Conservation (phyloP, 148 eudicot genomes). For the Chenopodium formosanum region DNA sequence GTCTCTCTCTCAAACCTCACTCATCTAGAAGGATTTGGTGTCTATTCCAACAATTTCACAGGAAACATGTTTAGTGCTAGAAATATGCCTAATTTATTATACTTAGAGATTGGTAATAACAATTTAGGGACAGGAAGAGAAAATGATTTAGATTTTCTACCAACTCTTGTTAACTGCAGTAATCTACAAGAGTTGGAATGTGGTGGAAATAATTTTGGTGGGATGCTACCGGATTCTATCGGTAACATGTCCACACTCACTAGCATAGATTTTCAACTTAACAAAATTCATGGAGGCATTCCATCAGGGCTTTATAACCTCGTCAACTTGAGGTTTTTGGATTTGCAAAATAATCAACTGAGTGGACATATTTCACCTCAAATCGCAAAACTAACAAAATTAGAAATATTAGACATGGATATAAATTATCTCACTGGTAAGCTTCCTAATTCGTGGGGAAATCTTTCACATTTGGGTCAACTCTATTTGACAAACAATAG, state of each 20-base stretch:
- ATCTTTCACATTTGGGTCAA: neutral
- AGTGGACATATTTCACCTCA: constrained; percentile 11
- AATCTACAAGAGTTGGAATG: neutral
- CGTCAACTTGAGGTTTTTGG: neutral
- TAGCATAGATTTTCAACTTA: neutral
- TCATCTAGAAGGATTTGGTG: no score
- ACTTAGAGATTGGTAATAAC: no score
- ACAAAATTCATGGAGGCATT: constrained; percentile 12
- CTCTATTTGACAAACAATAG: neutral
- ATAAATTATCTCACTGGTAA: no score
- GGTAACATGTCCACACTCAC: constrained; percentile 19
- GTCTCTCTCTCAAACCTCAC: no score
- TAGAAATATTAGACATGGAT: no score
- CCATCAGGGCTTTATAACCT: constrained; percentile 10
- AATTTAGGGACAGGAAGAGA: no score
- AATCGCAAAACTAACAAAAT: neutral
- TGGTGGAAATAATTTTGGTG: constrained; percentile 7
- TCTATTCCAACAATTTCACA: no score
- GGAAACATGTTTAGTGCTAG: no score
- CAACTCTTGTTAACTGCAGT: constrained; percentile 18
- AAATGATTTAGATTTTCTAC: no score
- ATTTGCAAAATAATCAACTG: neutral
- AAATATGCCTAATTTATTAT: no score
- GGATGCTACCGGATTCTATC: constrained; percentile 12
- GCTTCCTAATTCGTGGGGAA: no score